Base-by-base conservation (phyloP, 2,329 filamentous ascomycete genomes). In the Aspergillus sojae region DNA sequence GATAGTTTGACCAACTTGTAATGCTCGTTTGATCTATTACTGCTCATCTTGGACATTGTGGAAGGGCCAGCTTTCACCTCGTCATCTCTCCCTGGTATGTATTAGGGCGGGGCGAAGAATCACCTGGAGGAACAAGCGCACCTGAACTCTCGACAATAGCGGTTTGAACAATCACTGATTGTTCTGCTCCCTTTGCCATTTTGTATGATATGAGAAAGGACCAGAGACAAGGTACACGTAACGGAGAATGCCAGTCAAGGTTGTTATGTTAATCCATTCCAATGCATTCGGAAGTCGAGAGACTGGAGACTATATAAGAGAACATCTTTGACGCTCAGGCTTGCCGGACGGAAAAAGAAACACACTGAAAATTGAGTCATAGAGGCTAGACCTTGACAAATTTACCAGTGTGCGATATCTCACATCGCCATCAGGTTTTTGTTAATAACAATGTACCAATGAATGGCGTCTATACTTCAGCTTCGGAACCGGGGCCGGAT, bases 1-100 rank as follows among this genome's bases (percentile, higher is more conserved):
- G 68, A 67, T 10, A 71, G 6, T 57, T 69, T 59, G 58, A 68
- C 55, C 43, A 74, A 59, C 26, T 53, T 68, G 41, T 71, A 74
- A 45, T 69, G 56, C 19, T 58, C 57, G 39, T 66, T 55, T 54
- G 58, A 21, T 6, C 14, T 43, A 19, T 54, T 9, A 10, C 55
- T 61, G 3, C 5, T 6, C 30, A 36, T 26, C n/a, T 21, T 26
- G 23, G 12, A 10, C 0, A 10, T 5, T 55, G 21, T 16, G 2
- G 34, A 26, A 39, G 52, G 52, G 12, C 9, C 6, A 12, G 11
- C 12, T n/a, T 36, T 3, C 21, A 26, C 30, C 10, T 23, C 52
- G 12, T 34, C 30, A 54, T 36, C 19, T 16, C 30, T 36, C n/a
- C 32, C 52, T 54, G n/a, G 1, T 23, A 23, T 16, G 11, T 9